Base-by-base conservation (phyloP, 1,284 basidiomycete species). In the Vanrija sp. region DNA sequence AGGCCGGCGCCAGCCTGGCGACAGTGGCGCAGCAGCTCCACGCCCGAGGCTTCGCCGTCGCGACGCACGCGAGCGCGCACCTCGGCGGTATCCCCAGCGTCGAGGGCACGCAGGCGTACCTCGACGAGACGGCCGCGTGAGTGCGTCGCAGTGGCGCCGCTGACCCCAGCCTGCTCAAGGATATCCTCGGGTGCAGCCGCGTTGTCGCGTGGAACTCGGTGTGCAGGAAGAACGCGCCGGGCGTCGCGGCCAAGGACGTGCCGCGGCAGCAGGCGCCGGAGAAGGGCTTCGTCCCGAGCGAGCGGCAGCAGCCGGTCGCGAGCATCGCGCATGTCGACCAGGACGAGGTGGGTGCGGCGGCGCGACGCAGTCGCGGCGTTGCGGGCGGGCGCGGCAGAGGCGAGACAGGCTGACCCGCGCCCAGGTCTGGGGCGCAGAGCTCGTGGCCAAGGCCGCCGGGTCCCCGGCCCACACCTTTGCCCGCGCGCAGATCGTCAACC, bases 191-290 rank as follows among this genome's bases (percentile, higher is more conserved):
- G 16, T 64, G 63, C n/a, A 51, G 62, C 12, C 42, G 59, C 19
- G 67, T 71, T 19, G 56, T 72, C 15, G 64, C 62, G 8, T 72
- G 69, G 70, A 72, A 72, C 53, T 58, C 55, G 14, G 65, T 70
- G 24, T 44, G 53, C 31, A 41, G 63, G 18, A 54, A 58, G 31
- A 65, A 67, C 39, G 48, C 51, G 15, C 31, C 53, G 7, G 53
- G 46, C 2, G 46, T 59, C 22, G 49, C 54, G 41, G 43, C 55
- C 35, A 64, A 66, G 44, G 45, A 49, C 20, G 60, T 65, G n/a
- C 45, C 43, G 9, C 50, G 49, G 38, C 65, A 67, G 43, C 38
- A 65, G 53, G 61, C 19, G 5, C 63, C 65, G 15, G 65, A 67
- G 51, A 58, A 62, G 46, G 61, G 50, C 10, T 62, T 59, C 44